A percentile compares a stretch with the other conserved stretches of the same genome.
Evolutionary conservation across 352 stramenopile genomes (phyloP).

Genomic region (Peronospora destructor): DNA sequence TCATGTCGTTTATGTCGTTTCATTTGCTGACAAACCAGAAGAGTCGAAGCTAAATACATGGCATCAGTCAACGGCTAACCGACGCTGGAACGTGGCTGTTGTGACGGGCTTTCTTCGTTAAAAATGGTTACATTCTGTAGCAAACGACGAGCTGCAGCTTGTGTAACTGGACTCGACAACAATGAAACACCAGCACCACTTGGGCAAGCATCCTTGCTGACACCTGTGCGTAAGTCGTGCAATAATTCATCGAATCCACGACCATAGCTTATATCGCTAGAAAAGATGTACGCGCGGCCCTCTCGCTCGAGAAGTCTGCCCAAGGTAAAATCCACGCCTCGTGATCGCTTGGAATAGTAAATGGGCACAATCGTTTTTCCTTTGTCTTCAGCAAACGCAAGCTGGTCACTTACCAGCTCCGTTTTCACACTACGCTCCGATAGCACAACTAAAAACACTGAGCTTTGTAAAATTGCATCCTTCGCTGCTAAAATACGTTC

Average conservation of each 20-base stretch:
- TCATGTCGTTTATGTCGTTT: neutral
- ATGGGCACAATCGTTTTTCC: slow-evolving; percentile 69
- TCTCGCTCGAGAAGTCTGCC: slow-evolving; percentile 32
- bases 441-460: slow-evolving; percentile 65
- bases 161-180: slow-evolving; percentile 29
- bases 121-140: slow-evolving; percentile 22
- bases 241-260: slow-evolving; percentile 55
- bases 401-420: slow-evolving; percentile 74
- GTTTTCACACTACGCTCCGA: slow-evolving; percentile 71
- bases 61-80: slow-evolving; percentile 5
- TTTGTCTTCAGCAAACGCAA: slow-evolving; percentile 80
- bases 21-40: neutral
- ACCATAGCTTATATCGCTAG: slow-evolving; percentile 56
- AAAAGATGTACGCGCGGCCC: slow-evolving; percentile 42
- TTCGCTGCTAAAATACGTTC: slow-evolving; percentile 70
- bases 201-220: slow-evolving; percentile 12
- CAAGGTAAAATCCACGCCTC: slow-evolving; percentile 37
- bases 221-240: slow-evolving; percentile 29
- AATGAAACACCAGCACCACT: slow-evolving; percentile 20
- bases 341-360: slow-evolving; percentile 51
- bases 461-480: slow-evolving; percentile 65
- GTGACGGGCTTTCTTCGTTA: slow-evolving; percentile 1
- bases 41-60: neutral
- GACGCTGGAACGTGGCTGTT: slow-evolving; percentile 18
- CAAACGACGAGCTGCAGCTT: slow-evolving; percentile 33